Evolutionary conservation across 2,329 filamentous ascomycete species (phyloP).

Genomic region (Microdochium nivale): DNA sequence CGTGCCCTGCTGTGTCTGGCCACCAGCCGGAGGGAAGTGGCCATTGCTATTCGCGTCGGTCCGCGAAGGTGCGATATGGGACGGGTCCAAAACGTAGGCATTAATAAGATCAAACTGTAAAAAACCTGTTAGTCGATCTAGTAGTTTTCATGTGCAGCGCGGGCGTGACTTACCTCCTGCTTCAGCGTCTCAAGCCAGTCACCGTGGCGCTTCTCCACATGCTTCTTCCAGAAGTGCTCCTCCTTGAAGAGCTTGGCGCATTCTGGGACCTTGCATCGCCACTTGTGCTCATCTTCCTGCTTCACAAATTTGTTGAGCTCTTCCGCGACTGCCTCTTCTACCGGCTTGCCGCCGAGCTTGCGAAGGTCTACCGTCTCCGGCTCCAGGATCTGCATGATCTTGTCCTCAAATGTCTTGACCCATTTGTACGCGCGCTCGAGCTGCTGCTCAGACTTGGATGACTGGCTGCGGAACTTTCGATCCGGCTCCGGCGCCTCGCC

Average conservation of each 20-base stretch:
- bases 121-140: slow-evolving; percentile 1
- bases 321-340: slow-evolving; percentile 79
- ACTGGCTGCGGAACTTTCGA: slow-evolving; percentile 62
- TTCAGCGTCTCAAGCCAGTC: slow-evolving; percentile 79
- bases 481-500: slow-evolving; percentile 57
- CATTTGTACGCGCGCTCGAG: slow-evolving; percentile 94
- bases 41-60: slow-evolving; percentile 94
- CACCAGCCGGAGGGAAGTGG: slow-evolving; percentile 77
- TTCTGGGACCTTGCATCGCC: slow-evolving; percentile 90
- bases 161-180: slow-evolving; percentile 62
- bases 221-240: slow-evolving; percentile 94
- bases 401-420: slow-evolving; percentile 98
- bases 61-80: slow-evolving; percentile 86
- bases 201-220: slow-evolving; percentile 88
- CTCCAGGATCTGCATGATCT: slow-evolving; percentile 85
- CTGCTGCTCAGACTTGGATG: slow-evolving; percentile 79
- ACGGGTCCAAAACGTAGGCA: slow-evolving; percentile 85
- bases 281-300: slow-evolving; percentile 96
- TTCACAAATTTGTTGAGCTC: slow-evolving; percentile 85
- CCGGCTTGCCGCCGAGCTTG: slow-evolving; percentile 81
- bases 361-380: slow-evolving; percentile 79
- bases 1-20: slow-evolving; percentile 70
- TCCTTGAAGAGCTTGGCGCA: slow-evolving; percentile 97
- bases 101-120: slow-evolving; percentile 80
- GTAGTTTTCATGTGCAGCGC: slow-evolving; percentile 20